Conservation (phyloP, 257 asterid genomes). For the Solanum microdontum region DNA sequence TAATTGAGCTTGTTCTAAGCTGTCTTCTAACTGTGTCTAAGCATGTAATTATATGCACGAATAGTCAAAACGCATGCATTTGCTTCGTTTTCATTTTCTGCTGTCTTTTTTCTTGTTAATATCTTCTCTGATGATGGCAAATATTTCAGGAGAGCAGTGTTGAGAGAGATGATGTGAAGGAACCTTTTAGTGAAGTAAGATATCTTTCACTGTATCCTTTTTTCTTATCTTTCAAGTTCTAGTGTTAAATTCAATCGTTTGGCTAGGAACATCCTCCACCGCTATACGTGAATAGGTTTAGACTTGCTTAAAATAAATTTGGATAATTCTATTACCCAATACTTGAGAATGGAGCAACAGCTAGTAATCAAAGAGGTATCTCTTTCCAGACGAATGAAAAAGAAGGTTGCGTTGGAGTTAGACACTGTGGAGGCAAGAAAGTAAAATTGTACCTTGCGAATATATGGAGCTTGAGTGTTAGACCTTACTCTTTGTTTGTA, state of each 20-base stretch:
- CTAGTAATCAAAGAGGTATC: neutral
- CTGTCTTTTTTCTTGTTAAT: neutral
- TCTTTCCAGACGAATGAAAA: neutral
- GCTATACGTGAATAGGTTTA: neutral
- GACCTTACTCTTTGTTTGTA: neutral
- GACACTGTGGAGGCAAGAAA: neutral
- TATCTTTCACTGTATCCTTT: neutral
- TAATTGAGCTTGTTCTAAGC: neutral
- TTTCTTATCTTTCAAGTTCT: neutral
- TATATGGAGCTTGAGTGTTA: neutral
- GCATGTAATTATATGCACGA: neutral
- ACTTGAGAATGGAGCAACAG: neutral
- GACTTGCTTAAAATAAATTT: neutral
- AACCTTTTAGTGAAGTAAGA: constrained; percentile 44
- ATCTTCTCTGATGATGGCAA: neutral
- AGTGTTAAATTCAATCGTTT: neutral
- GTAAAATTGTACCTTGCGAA: neutral
- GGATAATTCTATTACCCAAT: neutral
- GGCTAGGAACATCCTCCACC: neutral
- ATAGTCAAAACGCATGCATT: neutral
- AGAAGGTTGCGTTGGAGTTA: neutral
- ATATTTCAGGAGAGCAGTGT: constrained; percentile 37
- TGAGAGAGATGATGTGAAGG: constrained; percentile 34
- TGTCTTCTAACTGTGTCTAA: neutral
- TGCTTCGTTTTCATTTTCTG: neutral